Percentiles rank a stretch among this genome's conserved stretches.
These are phyloP conservation scores for Phytopythium montanum DNA, from an alignment of 352 stramenopile genomes.

Conservation along the genomic window DNA sequence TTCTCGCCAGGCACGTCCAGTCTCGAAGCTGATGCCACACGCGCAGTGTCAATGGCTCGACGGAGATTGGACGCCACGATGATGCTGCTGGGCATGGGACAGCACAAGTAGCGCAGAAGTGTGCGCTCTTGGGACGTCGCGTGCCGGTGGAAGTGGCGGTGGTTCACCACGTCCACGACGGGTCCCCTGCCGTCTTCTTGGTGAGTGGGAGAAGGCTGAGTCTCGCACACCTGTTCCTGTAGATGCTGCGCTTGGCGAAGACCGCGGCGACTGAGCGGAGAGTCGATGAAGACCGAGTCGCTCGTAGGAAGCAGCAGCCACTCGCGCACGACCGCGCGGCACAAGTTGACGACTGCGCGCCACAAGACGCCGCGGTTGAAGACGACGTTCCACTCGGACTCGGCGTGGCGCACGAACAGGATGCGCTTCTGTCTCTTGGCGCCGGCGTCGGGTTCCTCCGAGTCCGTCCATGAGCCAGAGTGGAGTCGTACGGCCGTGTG, in stretches of 20 bases:
- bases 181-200: not conserved
- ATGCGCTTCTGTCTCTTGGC: slow-evolving; percentile 46
- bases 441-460: not conserved
- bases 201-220: slow-evolving; percentile 3
- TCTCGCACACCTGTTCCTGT: slow-evolving; percentile 35
- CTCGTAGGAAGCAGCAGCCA: slow-evolving; percentile 60
- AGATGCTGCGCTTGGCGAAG: slow-evolving; percentile 56
- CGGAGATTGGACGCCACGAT: slow-evolving; percentile 75
- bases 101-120: slow-evolving; percentile 46
- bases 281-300: slow-evolving; percentile 85
- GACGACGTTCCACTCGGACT: slow-evolving; percentile 88
- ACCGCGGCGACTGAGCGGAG: slow-evolving; percentile 64
- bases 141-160: slow-evolving; percentile 14
- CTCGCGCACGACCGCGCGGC: slow-evolving; percentile 56
- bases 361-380: slow-evolving; percentile 78
- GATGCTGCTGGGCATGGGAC: slow-evolving; percentile 43
- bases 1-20: slow-evolving; percentile 47
- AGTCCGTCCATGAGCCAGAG: slow-evolving; percentile 1
- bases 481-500: slow-evolving; percentile 5
- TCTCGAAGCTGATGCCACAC: slow-evolving; percentile 61
- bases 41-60: slow-evolving; percentile 74
- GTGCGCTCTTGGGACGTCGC: slow-evolving; percentile 16
- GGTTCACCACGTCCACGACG: not conserved
- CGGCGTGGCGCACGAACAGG: slow-evolving; percentile 82
- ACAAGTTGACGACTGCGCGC: slow-evolving; percentile 35